A percentile compares a stretch with the other conserved stretches of the same genome.
phyloP scores from a whole-genome alignment of 2,329 filamentous ascomycete genomes.

The Colletotrichum ledebouriae region DNA sequence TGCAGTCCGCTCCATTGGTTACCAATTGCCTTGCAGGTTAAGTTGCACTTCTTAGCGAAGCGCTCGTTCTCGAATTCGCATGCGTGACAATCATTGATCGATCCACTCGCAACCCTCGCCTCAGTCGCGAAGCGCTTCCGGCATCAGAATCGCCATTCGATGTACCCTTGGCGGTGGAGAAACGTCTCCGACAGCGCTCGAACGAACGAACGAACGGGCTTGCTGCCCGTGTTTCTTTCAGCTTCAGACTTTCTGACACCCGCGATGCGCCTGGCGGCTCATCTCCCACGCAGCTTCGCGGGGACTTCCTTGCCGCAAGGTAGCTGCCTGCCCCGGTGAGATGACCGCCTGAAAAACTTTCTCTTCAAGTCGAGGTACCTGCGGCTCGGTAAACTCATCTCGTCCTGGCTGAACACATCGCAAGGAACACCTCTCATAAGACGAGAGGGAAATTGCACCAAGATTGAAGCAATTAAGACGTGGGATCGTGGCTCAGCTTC shows the following conservation, averaged over 20 bases:
- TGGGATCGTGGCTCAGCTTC: constrained; percentile 25
- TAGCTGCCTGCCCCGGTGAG: constrained; percentile 13
- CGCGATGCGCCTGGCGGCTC: constrained; percentile 21
- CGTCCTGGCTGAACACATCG: constrained; percentile 21
- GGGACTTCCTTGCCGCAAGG: constrained; percentile 23
- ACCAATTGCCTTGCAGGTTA: constrained; percentile 25
- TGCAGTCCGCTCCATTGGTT: constrained; percentile 12
- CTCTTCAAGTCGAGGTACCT: constrained; percentile 8
- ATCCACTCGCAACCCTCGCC: constrained; percentile 11
- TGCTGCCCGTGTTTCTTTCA: constrained; percentile 8
- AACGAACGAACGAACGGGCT: constrained; percentile 1
- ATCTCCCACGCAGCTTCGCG: constrained; percentile 2
- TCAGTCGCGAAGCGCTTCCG: not conserved
- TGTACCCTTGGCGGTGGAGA: constrained; percentile 1
- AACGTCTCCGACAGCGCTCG: not conserved
- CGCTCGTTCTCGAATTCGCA: constrained; percentile 8
- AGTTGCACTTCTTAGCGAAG: constrained; percentile 3
- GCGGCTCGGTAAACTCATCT: constrained; percentile 37
- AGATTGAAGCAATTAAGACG: constrained; percentile 11
- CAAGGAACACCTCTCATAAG: constrained; percentile 20
- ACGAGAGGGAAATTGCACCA: constrained; percentile 7
- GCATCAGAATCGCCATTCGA: not conserved
- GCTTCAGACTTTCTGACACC: constrained; percentile 21
- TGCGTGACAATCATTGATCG: constrained; percentile 11
- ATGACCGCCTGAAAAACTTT: constrained; percentile 23